Base-by-base conservation (phyloP, 176 grass and related monocot genomes). In the Microstegium vimineum region DNA sequence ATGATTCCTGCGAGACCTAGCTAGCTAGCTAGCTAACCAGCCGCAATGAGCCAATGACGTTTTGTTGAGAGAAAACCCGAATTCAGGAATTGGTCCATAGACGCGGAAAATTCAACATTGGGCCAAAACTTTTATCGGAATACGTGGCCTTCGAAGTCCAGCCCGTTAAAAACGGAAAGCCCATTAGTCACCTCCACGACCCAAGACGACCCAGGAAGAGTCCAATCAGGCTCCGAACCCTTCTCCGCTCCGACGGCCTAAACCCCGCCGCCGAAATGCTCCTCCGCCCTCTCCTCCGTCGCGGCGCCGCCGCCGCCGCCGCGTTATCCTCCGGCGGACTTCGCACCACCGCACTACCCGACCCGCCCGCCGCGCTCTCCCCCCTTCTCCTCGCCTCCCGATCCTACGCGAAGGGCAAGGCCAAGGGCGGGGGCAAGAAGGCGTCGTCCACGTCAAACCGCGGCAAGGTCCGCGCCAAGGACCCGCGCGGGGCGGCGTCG, bases 381-480 rank as follows among this genome's bases (percentile, higher is more conserved):
- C 76, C 76, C 4, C 38, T 75, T 16, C 82, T 90, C 56, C 41
- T 76, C 3, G 34, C 77, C 1, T 88, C 85, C 61, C 89, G 95
- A 34, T 64, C 86, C 32, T 95, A 93, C 86, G 89, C 96, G 20
- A 97, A 91, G 85, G 85, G 49, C n/a, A 94, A 94, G 88, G n/a
- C n/a, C n/a, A n/a, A n/a, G n/a, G 81, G 69, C 9, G 87, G 89
- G 79, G 81, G 62, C 61, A 99, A 98, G 89, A 17, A 72, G 56
- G 78, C 68, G 67, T 68, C 77, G 30, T 56, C 81, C 63, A 78
- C 84, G 35, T 77, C 75, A 13, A 69, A 86, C 73, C 90, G 88
- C 38, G 82, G 85, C 20, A 97, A 97, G 89, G 41, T 87, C 51
- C 81, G 83, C 26, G 82, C 38, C 66, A 95, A 99, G 87, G 88